Evolutionary conservation across 306 rosid genomes (phyloP), one percentile per base, ranked within the genome.

Genomic region (Cicer cuneatum): DNA sequence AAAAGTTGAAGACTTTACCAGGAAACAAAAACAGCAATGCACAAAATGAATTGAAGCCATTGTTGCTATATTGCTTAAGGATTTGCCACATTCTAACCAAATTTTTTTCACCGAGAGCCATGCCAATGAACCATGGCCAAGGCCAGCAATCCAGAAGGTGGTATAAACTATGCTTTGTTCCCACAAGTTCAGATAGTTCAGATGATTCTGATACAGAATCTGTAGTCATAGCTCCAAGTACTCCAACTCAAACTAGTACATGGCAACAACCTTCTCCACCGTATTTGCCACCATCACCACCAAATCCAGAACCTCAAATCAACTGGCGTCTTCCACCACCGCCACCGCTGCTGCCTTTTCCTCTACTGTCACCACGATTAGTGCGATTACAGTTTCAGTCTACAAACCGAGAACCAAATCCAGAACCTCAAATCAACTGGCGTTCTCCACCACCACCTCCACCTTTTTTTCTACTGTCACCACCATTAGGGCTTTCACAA

Each of bases 161-260:
- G 80, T 80, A 80, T 43, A 52, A 51, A 7, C 52, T 67, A 40
- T 80, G 84, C 41, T 59, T 68, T 60, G 21, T 49, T 61, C 72
- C 51, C 12, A 33, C 33, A 40, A 60, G 37, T 74, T 5, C 12
- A 46, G 75, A 74, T 14, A 68, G 72, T 68, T 80, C 80, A 59
- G 80, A 80, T 60, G 84, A 74, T 60, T 80, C 84, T 8, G 84
- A 74, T 45, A 41, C 63, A 12, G 76, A 80, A 49, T 67, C 72
- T 60, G 61, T 74, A 0, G 38, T 80, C 49, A 7, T 58, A 38
- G 0, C 74, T 37, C 53, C 69, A 7, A 19, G 0, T 19, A 40
- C 15, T 73, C 9, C 69, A 40, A 64, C 64, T 78, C 12, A 48
- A 40, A 60, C 72, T 69, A 51, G 58, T 43, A 16, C 68, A 53